Conservation (phyloP, 2,329 filamentous ascomycete genomes). For the Apiospora marii region DNA sequence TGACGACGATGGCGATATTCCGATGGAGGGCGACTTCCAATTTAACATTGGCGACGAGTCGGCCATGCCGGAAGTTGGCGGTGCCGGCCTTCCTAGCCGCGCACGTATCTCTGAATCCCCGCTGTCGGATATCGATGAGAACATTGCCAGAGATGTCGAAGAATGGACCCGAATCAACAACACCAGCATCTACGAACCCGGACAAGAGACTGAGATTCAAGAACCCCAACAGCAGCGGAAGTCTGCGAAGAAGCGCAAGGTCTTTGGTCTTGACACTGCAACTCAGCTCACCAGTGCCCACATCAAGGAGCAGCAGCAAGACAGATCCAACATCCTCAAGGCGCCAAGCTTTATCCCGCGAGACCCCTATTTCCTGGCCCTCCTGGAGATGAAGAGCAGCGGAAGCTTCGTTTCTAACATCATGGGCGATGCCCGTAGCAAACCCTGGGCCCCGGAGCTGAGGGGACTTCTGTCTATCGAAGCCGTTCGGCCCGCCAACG, state of each 20-base stretch:
- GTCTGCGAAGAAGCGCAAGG: conserved; percentile 77
- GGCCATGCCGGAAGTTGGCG: conserved; percentile 57
- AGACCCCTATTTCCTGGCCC: conserved; percentile 83
- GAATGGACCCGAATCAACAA: conserved; percentile 63
- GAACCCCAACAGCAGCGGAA: conserved; percentile 76
- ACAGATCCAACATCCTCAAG: conserved; percentile 86
- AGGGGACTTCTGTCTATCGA: conserved; percentile 91
- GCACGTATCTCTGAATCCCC: conserved; percentile 74
- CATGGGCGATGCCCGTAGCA: conserved; percentile 80
- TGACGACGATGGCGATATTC: conserved; percentile 70
- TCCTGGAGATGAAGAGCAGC: conserved; percentile 91
- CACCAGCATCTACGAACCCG: conserved; percentile 68
- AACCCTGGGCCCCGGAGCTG: conserved; percentile 90
- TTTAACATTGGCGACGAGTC: conserved; percentile 69
- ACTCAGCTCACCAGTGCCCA: conserved; percentile 79
- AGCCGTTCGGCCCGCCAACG: conserved; percentile 75
- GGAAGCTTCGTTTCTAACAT: conserved; percentile 90
- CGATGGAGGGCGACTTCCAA: conserved; percentile 71
- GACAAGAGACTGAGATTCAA: conserved; percentile 65
- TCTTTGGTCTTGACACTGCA: conserved; percentile 81
- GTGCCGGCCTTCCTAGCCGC: conserved; percentile 57
- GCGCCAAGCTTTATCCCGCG: conserved; percentile 83
- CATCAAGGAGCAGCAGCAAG: conserved; percentile 86
- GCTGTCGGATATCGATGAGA: conserved; percentile 73
- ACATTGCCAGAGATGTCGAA: conserved; percentile 66